Evolutionary conservation across 2,329 filamentous ascomycete genomes (phyloP), one percentile per base, ranked within the genome.

Genomic region (Lecanoromycetidae sp.): DNA sequence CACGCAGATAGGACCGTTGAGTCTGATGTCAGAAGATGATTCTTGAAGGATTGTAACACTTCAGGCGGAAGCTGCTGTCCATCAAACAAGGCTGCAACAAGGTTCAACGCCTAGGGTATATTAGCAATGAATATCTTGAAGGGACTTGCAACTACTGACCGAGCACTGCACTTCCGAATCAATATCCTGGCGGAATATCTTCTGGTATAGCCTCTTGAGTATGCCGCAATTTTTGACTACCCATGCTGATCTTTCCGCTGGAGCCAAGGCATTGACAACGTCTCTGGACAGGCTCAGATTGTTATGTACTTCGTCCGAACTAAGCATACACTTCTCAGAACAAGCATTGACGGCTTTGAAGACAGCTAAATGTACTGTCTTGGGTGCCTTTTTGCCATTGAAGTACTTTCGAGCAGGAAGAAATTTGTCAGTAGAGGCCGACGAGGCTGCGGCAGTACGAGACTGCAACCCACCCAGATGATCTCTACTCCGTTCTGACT

Each of bases 301-400:
- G 44, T 66, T 57, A 10, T 58, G 54, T 7, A 61, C 57, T 20
- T 65, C 56, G 0, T 53, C 34, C 0, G 54, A 35, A 6, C 57
- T 55, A 12, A 65, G 40, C 12, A 51, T 52, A 34, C 54, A 59
- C 36, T 57, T 63, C 36, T 56, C 63, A 9, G 60, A 58, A n/a
- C 64, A 68, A 44, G 63, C 66, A 23, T 60, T 60, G 33, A 68
- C 57, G 8, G 61, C 63, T 9, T 62, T 59, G 39, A 67, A 50
- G n/a, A 66, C 58, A 12, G 66, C 63, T 25, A 68, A 53, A 46
- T 68, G 65, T 12, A 68, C 52, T 0, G 63, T 67, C 45, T 68
- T 67, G 9, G 60, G 43, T 3, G 60, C 64, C 6, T 63, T 58
- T 43, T 63, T 66, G 5, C 59, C 50, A 4, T 60, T 62, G 44